Base-by-base conservation (phyloP, 352 stramenopile genomes). In the Phytophthora multivora region DNA sequence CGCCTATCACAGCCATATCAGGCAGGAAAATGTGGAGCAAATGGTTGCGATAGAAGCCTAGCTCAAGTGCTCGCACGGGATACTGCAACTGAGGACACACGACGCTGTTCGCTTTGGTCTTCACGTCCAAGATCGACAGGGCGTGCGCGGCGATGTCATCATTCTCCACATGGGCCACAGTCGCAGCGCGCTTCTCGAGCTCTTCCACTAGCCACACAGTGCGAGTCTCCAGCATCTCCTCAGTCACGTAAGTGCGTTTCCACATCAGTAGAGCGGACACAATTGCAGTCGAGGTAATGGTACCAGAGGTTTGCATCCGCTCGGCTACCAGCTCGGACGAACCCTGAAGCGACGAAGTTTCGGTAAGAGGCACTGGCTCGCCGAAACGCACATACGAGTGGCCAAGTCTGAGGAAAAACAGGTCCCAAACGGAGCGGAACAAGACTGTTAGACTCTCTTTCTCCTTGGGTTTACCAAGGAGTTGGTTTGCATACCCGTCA, bases 41-140 rank as follows among this genome's bases (percentile, higher is more conserved):
- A 35, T 95, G 85, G 54, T 97, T 97, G 4, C 89, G 84, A 62
- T 95, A 95, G 55, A 93, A 97, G 5, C 73, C 80, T 4, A 97
- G 52, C 48, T 90, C 80, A 2, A 97, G 65, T 30, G 87, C 79
- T 28, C 80, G 76, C 43, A 79, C 83, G 28, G 85, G 77, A 41
- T 82, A 88, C 45, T 81, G 60, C 9, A 90, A 52, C 10, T 89
- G 74, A 4, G 83, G 68, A n/a, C 56, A 28, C 11, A 91, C 51
- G 23, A 91, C 76, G n/a, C 64, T 56, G 10, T 76, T 73, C 1
- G 53, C 8, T 6, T 66, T 71, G 3, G 79, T 74, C 11, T 77
- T 48, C 10, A 93, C 66, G 19, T 88, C 73, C 15, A 95, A 52
- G 8, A 93, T 69, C 0, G 68, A 70, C 48, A 96, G 53, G 16